Percentiles rank a stretch among this genome's conserved stretches.
Evolutionary conservation across 1,284 basidiomycete species (phyloP).

Genomic region (Rhizoctonia solani): DNA sequence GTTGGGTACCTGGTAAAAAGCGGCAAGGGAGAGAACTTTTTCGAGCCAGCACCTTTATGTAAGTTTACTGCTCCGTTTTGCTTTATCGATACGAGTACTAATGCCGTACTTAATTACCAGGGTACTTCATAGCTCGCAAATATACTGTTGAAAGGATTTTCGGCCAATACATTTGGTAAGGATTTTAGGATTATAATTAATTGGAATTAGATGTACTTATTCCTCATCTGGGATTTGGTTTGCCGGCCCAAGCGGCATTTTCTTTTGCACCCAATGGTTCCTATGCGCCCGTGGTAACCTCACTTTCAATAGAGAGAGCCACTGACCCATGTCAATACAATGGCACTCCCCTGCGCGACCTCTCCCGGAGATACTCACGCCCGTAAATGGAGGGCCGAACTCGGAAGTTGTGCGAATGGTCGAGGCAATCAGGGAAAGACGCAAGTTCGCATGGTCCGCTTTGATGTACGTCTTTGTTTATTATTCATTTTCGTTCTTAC

Average conservation of each 20-base stretch:
- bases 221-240: background rate
- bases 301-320: too few relatives aligned
- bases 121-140: background rate
- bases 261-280: background rate
- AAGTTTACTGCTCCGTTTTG: background rate
- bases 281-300: too few relatives aligned
- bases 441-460: too few relatives aligned
- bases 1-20: background rate
- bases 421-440: too few relatives aligned
- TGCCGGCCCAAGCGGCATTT: background rate
- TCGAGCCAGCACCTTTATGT: background rate
- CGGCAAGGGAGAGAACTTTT: background rate
- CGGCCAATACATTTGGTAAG: background rate
- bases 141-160: background rate
- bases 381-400: too few relatives aligned
- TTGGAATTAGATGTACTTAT: too few relatives aligned
- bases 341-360: too few relatives aligned
- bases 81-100: background rate
- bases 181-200: background rate
- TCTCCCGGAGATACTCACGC: too few relatives aligned
- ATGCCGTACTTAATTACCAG: background rate
- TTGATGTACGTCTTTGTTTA: too few relatives aligned
- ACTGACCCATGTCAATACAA: too few relatives aligned
- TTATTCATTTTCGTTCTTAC: too few relatives aligned
- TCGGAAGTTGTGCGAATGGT: too few relatives aligned